Percentiles rank a stretch among this genome's conserved stretches.
phyloP scores from a whole-genome alignment of 495 filamentous ascomycete species.

The Aspergillus cristatus region DNA sequence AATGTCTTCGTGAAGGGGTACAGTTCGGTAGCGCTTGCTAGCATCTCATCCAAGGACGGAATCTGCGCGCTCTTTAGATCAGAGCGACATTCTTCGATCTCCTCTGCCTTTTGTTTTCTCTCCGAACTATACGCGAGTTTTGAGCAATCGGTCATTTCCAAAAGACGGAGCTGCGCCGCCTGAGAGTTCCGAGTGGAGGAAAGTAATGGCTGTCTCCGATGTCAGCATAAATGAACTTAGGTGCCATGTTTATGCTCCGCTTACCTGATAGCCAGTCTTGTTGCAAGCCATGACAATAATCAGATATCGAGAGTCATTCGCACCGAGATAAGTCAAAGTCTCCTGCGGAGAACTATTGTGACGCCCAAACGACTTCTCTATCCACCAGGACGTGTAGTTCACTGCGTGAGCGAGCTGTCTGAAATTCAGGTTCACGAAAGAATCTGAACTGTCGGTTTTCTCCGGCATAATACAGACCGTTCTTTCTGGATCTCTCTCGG shows the following conservation, averaged over 20 bases:
- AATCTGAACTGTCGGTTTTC: constrained; percentile 34
- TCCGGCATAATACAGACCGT: constrained; percentile 35
- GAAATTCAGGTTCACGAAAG: constrained; percentile 41
- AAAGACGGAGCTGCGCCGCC: constrained; percentile 28
- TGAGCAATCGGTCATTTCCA: constrained; percentile 24
- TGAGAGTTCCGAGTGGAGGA: constrained; percentile 37
- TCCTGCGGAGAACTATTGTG: constrained; percentile 8
- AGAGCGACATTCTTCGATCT: constrained; percentile 11
- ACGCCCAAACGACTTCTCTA: constrained; percentile 32
- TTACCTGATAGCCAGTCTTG: constrained; percentile 24
- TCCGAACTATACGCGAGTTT: constrained; percentile 24
- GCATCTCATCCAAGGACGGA: constrained; percentile 15
- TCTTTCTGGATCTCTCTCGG: constrained; percentile 26
- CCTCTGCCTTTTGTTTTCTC: constrained; percentile 10
- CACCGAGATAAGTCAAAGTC: constrained; percentile 28
- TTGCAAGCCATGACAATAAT: constrained; percentile 24
- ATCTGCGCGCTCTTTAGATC: constrained; percentile 14
- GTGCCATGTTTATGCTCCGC: too few relatives aligned
- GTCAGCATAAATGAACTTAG: too few relatives aligned
- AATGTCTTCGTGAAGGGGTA: constrained; percentile 27
- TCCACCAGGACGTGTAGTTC: constrained; percentile 43
- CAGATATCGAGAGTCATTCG: constrained; percentile 36
- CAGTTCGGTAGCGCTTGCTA: constrained; percentile 6
- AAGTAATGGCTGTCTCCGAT: constrained; percentile 25
- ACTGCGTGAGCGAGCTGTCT: constrained; percentile 43